Conservation (phyloP, 208 protist species). For the Acanthamoeba lenticulata region DNA sequence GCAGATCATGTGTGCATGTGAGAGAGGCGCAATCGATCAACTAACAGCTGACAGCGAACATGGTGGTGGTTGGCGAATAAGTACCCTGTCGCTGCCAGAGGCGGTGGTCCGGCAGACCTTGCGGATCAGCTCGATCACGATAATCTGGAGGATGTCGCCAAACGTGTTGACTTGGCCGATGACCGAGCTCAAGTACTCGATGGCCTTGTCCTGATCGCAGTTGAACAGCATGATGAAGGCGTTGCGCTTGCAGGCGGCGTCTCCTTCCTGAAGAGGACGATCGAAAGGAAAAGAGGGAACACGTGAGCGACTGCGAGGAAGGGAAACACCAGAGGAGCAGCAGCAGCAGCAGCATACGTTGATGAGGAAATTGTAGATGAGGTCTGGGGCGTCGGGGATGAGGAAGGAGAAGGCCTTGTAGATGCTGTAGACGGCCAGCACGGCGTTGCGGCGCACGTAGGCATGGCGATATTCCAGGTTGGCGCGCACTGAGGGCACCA, state of each 20-base stretch:
- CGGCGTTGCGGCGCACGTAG: slow-evolving; percentile 98
- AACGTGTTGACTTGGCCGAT: slow-evolving; percentile 88
- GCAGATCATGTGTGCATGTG: no score
- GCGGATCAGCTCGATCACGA: slow-evolving; percentile 89
- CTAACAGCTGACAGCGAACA: not conserved
- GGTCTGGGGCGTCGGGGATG: slow-evolving; percentile 96
- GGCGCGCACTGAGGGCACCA: slow-evolving; percentile 93
- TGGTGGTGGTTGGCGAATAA: not conserved
- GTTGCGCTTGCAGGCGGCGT: slow-evolving; percentile 95
- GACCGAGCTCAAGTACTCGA: slow-evolving; percentile 92
- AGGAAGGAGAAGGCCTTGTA: slow-evolving; percentile 94
- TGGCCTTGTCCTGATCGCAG: slow-evolving; percentile 93
- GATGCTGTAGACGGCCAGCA: slow-evolving; percentile 95
- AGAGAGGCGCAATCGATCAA: not conserved
- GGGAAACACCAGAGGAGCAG: slow-evolving; percentile 2
- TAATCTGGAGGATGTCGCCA: slow-evolving; percentile 94
- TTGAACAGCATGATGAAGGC: slow-evolving; percentile 98
- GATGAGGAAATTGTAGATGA: slow-evolving; percentile 94
- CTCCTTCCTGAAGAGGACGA: no score
- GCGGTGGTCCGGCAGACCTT: slow-evolving; percentile 81
- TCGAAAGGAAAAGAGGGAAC: no score
- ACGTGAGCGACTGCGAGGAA: no score
- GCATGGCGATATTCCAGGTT: slow-evolving; percentile 94
- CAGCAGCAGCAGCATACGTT: slow-evolving; percentile 71
- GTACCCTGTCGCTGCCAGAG: slow-evolving; percentile 32